These are phyloP conservation scores for Warburgia ugandensis DNA, from an alignment of 164 flowering plant genomes.

Conservation along the genomic window DNA sequence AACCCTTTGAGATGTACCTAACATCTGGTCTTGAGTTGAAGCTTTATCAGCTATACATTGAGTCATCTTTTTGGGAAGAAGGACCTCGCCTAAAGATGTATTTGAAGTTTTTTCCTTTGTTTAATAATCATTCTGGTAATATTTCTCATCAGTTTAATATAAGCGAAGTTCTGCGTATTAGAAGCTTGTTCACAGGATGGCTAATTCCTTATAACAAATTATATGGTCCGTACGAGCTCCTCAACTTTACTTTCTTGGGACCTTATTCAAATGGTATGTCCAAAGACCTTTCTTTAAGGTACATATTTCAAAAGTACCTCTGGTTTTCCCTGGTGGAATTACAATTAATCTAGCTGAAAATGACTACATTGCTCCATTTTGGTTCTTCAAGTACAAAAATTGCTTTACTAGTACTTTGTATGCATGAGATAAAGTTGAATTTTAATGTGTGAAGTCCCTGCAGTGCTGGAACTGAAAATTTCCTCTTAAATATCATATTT, in stretches of 20 bases:
- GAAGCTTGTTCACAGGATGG: slow-evolving; percentile 60
- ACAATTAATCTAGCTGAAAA: too few species aligned
- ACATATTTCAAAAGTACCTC: background rate
- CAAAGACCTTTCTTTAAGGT: background rate
- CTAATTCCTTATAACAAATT: slow-evolving; percentile 37
- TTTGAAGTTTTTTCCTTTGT: slow-evolving; percentile 59
- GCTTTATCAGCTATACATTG: slow-evolving; percentile 44
- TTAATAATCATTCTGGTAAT: slow-evolving; percentile 11
- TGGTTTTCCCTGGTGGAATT: too few species aligned
- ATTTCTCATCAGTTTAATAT: slow-evolving; percentile 26
- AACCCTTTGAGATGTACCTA: slow-evolving; percentile 38
- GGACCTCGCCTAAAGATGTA: slow-evolving; percentile 74
- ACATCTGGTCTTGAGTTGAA: slow-evolving; percentile 44
- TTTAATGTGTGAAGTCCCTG: too few species aligned
- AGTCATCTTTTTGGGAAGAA: slow-evolving; percentile 41
- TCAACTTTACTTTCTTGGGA: slow-evolving; percentile 45
- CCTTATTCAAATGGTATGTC: slow-evolving; percentile 56
- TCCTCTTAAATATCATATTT: too few species aligned
- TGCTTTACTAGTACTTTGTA: too few species aligned
- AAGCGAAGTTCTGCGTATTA: slow-evolving; percentile 57
- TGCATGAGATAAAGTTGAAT: too few species aligned
- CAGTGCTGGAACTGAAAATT: too few species aligned
- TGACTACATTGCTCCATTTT: too few species aligned
- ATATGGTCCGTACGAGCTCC: slow-evolving; percentile 85
- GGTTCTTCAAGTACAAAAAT: too few species aligned